These are phyloP conservation scores for Yamadazyma takamatsuzukensis DNA, from an alignment of 805 yeast species.

Conservation along the genomic window DNA sequence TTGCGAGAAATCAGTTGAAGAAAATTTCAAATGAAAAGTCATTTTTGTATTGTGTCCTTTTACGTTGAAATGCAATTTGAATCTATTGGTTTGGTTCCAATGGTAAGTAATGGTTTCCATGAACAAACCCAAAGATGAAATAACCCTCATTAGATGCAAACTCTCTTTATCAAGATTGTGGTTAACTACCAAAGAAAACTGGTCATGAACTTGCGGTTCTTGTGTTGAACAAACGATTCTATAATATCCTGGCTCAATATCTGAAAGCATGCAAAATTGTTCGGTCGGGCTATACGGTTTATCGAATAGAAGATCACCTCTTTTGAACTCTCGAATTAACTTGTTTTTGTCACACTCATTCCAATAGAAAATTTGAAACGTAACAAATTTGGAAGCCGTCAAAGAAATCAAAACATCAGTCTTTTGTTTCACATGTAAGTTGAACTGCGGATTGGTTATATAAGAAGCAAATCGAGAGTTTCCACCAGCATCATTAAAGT, in stretches of 20 bases:
- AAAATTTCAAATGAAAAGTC: conserved; percentile 24
- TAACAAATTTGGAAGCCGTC: conserved; percentile 27
- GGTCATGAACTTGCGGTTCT: conserved; percentile 22
- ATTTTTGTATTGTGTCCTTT: conserved; percentile 18
- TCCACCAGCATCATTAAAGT: conserved; percentile 46
- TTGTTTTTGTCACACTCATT: conserved; percentile 20
- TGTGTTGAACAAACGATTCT: conserved; percentile 46
- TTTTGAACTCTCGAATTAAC: conserved; percentile 19
- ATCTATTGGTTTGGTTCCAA: conserved; percentile 42
- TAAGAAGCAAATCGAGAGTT: conserved; percentile 47
- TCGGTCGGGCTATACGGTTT: conserved; percentile 30
- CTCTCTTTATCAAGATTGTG: background rate
- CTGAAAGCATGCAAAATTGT: conserved; percentile 14
- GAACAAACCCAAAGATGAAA: conserved; percentile 35
- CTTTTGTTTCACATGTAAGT: conserved; percentile 16
- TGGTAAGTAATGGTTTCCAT: conserved; percentile 12
- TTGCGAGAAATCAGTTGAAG: conserved; percentile 8
- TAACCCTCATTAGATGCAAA: conserved; percentile 12
- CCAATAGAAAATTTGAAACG: conserved; percentile 43
- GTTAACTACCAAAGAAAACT: conserved; percentile 24
- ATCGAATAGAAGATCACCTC: conserved; percentile 26
- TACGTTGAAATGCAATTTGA: conserved; percentile 26
- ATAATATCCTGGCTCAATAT: conserved; percentile 35
- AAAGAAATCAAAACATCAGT: conserved; percentile 15
- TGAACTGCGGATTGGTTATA: conserved; percentile 54